Base-by-base conservation (phyloP, 2,329 filamentous ascomycete species). In the Aureobasidium sp. region DNA sequence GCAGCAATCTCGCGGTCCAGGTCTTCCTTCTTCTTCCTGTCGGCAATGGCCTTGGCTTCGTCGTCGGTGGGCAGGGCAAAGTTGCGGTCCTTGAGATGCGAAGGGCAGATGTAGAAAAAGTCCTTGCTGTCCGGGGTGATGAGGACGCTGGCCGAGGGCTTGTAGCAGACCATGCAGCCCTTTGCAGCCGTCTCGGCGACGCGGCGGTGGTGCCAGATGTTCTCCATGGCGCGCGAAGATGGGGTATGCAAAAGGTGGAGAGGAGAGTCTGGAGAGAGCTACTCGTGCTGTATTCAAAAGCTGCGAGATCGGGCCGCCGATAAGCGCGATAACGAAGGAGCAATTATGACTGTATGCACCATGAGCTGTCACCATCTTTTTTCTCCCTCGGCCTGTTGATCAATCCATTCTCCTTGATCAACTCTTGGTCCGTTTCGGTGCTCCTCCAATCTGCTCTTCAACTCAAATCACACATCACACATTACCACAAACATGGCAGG, bases 71-170 rank as follows among this genome's bases (percentile, higher is more conserved):
- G 80, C 27, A 81, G 81, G 70, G 89, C 93, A 73, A 97, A 97
- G 44, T 88, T 85, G 36, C 80, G 81, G 70, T 97, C 94, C 70
- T 88, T 90, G 9, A 97, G 78, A 74, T 99, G 94, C 36, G 82
- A 80, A 6, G 86, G 81, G 69, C 94, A 99, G 48, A 95, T 84
- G 72, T 95, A 97, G 78, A 99, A 97, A 66, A 70, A 68, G 77
- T 94, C 92, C 85, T 93, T 94, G 70, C 90, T 92, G 70, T 95
- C 91, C 0, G 89, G 84, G 9, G 91, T 95, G 68, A 96, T 90
- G 61, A 99, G 80, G 20, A 97, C 93, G 67, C 88, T 95, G 7
- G 87, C 85, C 63, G 87, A 91, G 9, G 89, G 88, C 76, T 94
- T 96, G 79, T 88, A 95, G 81, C 94, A 97, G 66, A 97, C 85